Conservation (phyloP, 352 stramenopile genomes). For the Peronosclerospora sorghi region DNA sequence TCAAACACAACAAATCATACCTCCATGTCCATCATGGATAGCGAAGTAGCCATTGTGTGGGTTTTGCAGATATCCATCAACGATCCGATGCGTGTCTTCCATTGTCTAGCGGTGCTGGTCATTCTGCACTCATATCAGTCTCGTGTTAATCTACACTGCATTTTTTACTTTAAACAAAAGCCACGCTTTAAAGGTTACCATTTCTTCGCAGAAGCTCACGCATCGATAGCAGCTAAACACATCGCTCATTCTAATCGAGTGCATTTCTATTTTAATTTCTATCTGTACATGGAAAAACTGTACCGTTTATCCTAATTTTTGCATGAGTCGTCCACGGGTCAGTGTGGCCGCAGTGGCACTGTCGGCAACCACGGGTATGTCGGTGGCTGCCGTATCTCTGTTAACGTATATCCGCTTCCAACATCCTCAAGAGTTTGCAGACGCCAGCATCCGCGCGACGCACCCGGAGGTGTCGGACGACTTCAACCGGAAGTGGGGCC, state of each 20-base stretch:
- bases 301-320: no score
- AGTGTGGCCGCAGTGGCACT: constrained; percentile 51
- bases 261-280: background rate
- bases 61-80: constrained; percentile 52
- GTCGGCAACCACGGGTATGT: constrained; percentile 74
- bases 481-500: constrained; percentile 64
- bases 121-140: constrained; percentile 36
- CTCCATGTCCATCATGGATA: no score
- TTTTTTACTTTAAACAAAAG: no score
- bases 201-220: constrained; percentile 69
- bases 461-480: constrained; percentile 67
- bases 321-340: constrained; percentile 31
- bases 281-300: background rate
- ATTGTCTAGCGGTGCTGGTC: constrained; percentile 65
- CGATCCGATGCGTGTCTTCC: constrained; percentile 67
- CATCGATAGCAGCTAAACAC: constrained; percentile 45
- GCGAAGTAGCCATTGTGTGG: no score
- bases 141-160: no score
- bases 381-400: constrained; percentile 65
- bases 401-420: constrained; percentile 76
- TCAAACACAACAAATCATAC: no score
- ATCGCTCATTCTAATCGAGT: constrained; percentile 8
- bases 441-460: constrained; percentile 68
- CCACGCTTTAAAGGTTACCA: no score
- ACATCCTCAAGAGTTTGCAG: constrained; percentile 73